Evolutionary conservation across 2,329 filamentous ascomycete genomes (phyloP), one percentile per base, ranked within the genome.

Genomic region (Paracamarosporium sp.): DNA sequence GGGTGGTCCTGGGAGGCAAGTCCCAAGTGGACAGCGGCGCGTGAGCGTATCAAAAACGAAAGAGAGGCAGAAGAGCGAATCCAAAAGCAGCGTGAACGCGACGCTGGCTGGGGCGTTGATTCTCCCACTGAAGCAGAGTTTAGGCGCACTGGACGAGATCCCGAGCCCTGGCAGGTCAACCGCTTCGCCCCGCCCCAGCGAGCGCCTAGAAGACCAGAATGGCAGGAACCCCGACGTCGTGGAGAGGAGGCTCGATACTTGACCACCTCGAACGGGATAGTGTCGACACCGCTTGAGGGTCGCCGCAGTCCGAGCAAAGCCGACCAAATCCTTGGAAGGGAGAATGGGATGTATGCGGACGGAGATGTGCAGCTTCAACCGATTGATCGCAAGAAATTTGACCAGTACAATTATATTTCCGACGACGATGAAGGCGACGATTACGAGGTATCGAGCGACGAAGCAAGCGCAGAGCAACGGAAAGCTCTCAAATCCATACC

Each of bases 1-100:
- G 95, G 95, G 22, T 99, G 94, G 94, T 84, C 83, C 43, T 99
- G 95, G 95, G 93, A 97, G 69, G 86, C 93, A 0, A 96, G 88
- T 70, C 83, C 86, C 1, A 87, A 86, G 64, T 99, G 95, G 90
- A 62, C 91, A 2, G 87, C 88, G 33, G 90, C 89, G 4, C 83
- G 88, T 41, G 88, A 92, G 5, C 80, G 80, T 20, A 81, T 93
- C 48, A 74, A 77, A 27, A 72, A 71, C 38, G 74, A 79, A 44
- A 70, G 75, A 28, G 71, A 76, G 57, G 65, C 61, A 22, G 69
- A 78, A 56, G 73, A 77, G 41, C 63, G 71, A 43, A 80, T 84
- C 48, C 89, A 91, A 71, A 82, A 84, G 47, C 80, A 83, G 58
- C 80, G 89, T 54, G 90, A 92, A 74, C 78, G 84, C 17, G 85